phyloP scores from a whole-genome alignment of 106 monocot species.

The Narthecium ossifragum region DNA sequence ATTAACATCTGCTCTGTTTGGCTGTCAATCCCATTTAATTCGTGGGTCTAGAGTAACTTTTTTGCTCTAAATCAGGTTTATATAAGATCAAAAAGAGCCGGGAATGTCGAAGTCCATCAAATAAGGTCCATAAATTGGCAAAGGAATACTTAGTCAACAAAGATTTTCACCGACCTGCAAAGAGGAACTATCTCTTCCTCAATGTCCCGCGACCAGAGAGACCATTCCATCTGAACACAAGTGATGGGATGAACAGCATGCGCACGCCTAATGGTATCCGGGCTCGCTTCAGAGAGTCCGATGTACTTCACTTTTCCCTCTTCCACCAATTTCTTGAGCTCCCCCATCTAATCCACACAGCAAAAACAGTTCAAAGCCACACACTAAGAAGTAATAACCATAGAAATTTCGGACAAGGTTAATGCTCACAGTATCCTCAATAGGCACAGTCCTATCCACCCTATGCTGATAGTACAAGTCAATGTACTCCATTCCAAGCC shows the following conservation, averaged over 20 bases:
- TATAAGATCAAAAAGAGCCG: not conserved
- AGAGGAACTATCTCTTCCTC: conserved; percentile 30
- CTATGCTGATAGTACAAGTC: conserved; percentile 61
- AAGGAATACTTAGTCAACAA: not conserved
- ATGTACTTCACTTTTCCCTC: conserved; percentile 41
- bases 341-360: conserved; percentile 22
- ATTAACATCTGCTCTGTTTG: too few relatives aligned
- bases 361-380: not conserved
- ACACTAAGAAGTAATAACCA: not conserved
- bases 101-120: not conserved
- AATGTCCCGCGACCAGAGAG: conserved; percentile 37
- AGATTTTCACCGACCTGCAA: conserved; percentile 14
- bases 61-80: too few relatives aligned
- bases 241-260: conserved; percentile 33
- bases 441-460: conserved; percentile 35
- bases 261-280: conserved; percentile 31
- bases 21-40: too few relatives aligned
- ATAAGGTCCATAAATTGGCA: not conserved
- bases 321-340: conserved; percentile 35
- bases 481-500: conserved; percentile 43
- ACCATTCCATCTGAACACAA: conserved; percentile 32
- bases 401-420: not conserved
- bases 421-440: conserved; percentile 49
- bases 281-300: conserved; percentile 31
- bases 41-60: too few relatives aligned